These are phyloP conservation scores for Fusarium protoensiforme DNA, from an alignment of 2,329 filamentous ascomycete genomes.

Conservation along the genomic window DNA sequence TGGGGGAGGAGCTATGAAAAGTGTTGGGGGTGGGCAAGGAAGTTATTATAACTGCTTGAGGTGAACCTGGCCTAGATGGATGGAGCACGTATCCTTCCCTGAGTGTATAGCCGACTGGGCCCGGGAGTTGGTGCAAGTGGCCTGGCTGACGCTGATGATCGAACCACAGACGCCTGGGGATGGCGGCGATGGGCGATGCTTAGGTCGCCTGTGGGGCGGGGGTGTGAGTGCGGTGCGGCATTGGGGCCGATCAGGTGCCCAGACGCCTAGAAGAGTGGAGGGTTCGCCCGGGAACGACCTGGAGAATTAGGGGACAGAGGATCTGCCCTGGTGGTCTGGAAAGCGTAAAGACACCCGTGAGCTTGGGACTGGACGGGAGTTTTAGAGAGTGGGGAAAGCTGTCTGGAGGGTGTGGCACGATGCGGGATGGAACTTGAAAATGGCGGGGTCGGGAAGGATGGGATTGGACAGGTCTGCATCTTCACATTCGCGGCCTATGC, in stretches of 20 bases:
- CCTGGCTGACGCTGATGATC: conserved; percentile 26
- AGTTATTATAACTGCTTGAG: conserved; percentile 30
- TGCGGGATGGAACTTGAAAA: conserved; percentile 32
- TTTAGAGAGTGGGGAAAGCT: conserved; percentile 12
- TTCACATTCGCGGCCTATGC: neutral
- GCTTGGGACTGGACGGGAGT: neutral
- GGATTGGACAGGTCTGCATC: conserved; percentile 15
- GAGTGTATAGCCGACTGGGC: neutral
- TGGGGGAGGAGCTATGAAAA: conserved; percentile 22
- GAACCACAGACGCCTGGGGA: conserved; percentile 28
- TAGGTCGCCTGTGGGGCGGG: conserved; percentile 27
- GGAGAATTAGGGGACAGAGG: neutral
- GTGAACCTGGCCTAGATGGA: conserved; percentile 5
- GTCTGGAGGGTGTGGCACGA: conserved; percentile 23
- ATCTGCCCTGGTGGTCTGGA: conserved; percentile 5
- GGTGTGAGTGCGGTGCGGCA: conserved; percentile 33
- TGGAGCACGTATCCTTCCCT: neutral
- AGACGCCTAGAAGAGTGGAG: conserved; percentile 3
- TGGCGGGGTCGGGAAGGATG: conserved; percentile 30
- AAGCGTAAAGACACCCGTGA: conserved; percentile 11
- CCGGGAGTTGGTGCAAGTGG: conserved; percentile 12
- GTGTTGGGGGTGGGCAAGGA: conserved; percentile 18
- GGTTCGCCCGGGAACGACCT: conserved; percentile 11
- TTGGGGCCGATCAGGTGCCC: conserved; percentile 33
- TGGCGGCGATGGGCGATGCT: conserved; percentile 26